Base-by-base conservation (phyloP, 192 early-diverging fungal genomes). In the Entophlyctis helioformis region DNA sequence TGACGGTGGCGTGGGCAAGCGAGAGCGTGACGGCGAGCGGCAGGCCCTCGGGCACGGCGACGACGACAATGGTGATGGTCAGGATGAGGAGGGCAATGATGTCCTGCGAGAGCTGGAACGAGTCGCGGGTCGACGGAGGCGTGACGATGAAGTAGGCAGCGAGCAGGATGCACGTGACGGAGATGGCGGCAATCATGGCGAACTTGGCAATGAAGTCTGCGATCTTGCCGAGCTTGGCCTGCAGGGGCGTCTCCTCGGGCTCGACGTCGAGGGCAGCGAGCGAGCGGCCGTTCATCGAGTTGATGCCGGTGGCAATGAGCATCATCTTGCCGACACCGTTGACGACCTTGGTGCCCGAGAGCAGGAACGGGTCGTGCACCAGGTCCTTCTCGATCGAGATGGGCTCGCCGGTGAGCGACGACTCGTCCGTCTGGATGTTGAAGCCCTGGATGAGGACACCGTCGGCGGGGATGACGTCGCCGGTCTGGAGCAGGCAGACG, bases 11-110 rank as follows among this genome's bases (percentile, higher is more conserved):
- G 61, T 88, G 86, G 1, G 92, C 92, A 36, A 99, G 71, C 2
- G 96, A 83, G 39, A 98, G 62, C 3, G 94, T 97, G 23, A 99
- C 96, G 12, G 96, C 96, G 36, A 99, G 64, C 9, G 96, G 96
- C 22, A 99, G 77, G 29, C 29, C 29, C 59, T 99, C 96, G 31
- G 96, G 96, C 1, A 99, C 87, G 22, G 96, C 96, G 8, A 99
- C 94, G 15, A 99, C 96, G 12, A 99, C 72, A 4, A 99, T 67
- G 23, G 96, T 95, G 22, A 99, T 80, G 16, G 88, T 83, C 3
- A 86, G 78, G 59, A 97, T 93, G 35, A 96, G 39, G 41, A 98
- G 84, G 52, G 52, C 49, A 42, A 68, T 43, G 37, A 67, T 24
- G 32, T 42, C 46, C 8, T 47, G 21, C 9, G 51, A 32, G 11